Conservation (phyloP, 2,329 filamentous ascomycete genomes). For the Elsinoe necatrix region DNA sequence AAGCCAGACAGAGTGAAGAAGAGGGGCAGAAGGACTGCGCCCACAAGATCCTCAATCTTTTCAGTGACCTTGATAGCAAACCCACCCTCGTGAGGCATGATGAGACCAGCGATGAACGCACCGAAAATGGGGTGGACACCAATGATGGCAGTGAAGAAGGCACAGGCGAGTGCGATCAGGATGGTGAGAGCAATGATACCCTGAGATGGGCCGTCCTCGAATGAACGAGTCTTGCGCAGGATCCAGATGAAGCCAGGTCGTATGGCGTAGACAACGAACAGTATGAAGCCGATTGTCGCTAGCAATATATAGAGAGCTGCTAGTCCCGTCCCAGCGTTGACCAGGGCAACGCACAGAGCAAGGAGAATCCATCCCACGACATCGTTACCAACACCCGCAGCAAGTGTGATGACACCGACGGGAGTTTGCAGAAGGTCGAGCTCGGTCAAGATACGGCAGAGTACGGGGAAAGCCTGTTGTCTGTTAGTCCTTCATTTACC, state of each 20-base stretch:
- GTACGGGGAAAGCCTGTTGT: constrained; percentile 64
- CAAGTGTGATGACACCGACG: constrained; percentile 80
- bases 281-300: constrained; percentile 61
- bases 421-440: constrained; percentile 74
- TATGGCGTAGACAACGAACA: constrained; percentile 66
- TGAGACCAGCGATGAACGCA: constrained; percentile 78
- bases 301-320: constrained; percentile 80
- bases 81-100: constrained; percentile 81
- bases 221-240: constrained; percentile 62
- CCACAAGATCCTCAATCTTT: constrained; percentile 87
- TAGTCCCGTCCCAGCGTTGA: constrained; percentile 76
- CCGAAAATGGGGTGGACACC: constrained; percentile 93
- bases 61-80: constrained; percentile 88
- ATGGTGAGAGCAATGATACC: constrained; percentile 74
- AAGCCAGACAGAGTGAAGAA: constrained; percentile 92
- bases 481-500: background rate
- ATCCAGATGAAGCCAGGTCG: constrained; percentile 68
- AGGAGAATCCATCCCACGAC: constrained; percentile 86
- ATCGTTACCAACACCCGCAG: constrained; percentile 88
- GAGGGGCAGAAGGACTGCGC: constrained; percentile 73
- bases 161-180: constrained; percentile 65
- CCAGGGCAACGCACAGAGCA: constrained; percentile 83
- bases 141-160: constrained; percentile 85
- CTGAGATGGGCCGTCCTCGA: constrained; percentile 84
- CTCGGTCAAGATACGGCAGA: constrained; percentile 88